Conservation (phyloP, 2,329 filamentous ascomycete species). For the Cyanodermella asteris region DNA sequence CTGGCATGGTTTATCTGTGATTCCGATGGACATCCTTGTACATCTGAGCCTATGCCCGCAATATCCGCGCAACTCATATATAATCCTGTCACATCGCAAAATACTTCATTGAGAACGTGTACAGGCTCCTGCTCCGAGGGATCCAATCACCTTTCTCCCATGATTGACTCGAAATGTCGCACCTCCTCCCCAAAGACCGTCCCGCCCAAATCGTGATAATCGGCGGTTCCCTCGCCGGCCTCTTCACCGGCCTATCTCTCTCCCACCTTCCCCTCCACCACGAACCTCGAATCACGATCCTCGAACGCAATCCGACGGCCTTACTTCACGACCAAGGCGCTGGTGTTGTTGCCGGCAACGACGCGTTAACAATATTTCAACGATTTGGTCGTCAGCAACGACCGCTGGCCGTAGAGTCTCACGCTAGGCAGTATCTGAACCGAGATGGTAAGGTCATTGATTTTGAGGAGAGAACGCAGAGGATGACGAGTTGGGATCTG, state of each 20-base stretch:
- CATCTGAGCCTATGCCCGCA: no score
- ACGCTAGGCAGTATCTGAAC: conserved; percentile 8
- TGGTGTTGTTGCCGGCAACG: conserved; percentile 23
- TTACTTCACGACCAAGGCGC: conserved; percentile 26
- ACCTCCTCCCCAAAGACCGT: no score
- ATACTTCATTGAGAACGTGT: conserved; percentile 52
- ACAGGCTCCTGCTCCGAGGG: no score
- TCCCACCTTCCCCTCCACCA: conserved; percentile 21
- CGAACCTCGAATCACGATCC: conserved; percentile 19
- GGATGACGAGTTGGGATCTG: conserved; percentile 27
- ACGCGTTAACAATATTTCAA: conserved; percentile 21
- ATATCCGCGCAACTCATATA: no score
- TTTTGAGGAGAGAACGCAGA: no score
- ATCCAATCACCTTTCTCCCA: no score
- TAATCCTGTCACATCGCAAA: no score
- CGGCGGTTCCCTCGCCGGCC: conserved; percentile 21
- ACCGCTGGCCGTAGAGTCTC: conserved; percentile 7
- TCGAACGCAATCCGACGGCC: conserved; percentile 23
- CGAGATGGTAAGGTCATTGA: conserved; percentile 2
- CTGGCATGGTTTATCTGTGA: no score
- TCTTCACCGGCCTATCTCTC: conserved; percentile 19
- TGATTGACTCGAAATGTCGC: no score
- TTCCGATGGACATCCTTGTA: no score
- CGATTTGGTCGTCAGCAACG: conserved; percentile 19
- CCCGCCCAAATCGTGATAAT: no score